These are phyloP conservation scores for Chrysanthemum seticuspe DNA, from an alignment of 129 eudicot species.

Conservation along the genomic window DNA sequence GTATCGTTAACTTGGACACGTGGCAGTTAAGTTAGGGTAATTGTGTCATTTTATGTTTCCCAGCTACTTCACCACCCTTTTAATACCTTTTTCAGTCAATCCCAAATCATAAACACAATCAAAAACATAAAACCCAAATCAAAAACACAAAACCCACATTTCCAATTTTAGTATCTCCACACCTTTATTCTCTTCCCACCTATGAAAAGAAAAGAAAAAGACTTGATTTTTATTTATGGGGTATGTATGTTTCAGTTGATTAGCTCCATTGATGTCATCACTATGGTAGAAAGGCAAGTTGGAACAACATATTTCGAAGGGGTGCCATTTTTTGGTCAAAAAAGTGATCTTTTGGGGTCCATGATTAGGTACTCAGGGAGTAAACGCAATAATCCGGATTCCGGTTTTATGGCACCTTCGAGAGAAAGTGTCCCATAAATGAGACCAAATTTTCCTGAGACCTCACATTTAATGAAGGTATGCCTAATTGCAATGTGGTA, in stretches of 20 bases:
- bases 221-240: conserved; percentile 14
- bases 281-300: conserved; percentile 61
- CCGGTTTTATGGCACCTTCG: conserved; percentile 55
- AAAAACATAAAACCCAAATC: no score
- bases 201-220: not conserved
- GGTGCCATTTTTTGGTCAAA: conserved; percentile 67
- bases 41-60: no score
- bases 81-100: no score
- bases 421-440: conserved; percentile 57
- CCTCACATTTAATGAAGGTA: conserved; percentile 81
- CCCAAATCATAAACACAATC: no score
- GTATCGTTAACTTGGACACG: no score
- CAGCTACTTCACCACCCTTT: no score
- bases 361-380: conserved; percentile 51
- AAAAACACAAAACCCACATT: no score
- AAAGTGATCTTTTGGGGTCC: conserved; percentile 56
- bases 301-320: conserved; percentile 69
- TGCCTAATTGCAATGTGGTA: conserved; percentile 11
- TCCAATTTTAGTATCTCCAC: no score
- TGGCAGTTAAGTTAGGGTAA: no score
- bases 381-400: conserved; percentile 70
- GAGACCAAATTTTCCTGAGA: conserved; percentile 62
- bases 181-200: no score
- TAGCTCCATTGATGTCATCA: conserved; percentile 42
- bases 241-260: conserved; percentile 34